A percentile compares a stretch with the other conserved stretches of the same genome.
Conservation (phyloP, 345 rosid species). For the Conringia planisiliqua region DNA sequence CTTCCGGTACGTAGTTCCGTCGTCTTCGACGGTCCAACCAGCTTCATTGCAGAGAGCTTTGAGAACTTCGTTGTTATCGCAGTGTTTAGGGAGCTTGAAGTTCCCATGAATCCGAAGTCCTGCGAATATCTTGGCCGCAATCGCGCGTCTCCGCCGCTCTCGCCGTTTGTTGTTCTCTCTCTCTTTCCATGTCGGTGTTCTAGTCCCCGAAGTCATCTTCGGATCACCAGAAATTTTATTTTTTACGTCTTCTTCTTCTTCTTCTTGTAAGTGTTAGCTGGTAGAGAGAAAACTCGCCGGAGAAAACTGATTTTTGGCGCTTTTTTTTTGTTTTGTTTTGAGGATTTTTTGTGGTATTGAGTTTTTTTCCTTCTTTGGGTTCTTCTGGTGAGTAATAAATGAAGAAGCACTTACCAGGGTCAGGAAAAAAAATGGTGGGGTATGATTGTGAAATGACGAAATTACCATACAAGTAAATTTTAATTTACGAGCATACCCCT, state of each 20-base stretch:
- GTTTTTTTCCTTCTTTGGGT: neutral
- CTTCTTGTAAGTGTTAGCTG: neutral
- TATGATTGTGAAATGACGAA: neutral
- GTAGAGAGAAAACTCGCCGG: conserved; percentile 15
- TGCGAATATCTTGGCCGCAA: conserved; percentile 90
- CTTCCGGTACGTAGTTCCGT: conserved; percentile 97
- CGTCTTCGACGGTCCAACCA: conserved; percentile 96
- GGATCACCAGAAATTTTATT: neutral
- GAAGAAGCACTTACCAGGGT: conserved; percentile 23
- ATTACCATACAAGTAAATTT: neutral
- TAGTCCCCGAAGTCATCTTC: conserved; percentile 78
- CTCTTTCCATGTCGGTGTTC: conserved; percentile 99
- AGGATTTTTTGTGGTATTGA: neutral
- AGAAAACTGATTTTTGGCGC: conserved; percentile 18
- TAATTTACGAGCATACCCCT: conserved; percentile 26
- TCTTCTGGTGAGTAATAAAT: conserved; percentile 28
- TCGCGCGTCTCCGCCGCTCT: conserved; percentile 86
- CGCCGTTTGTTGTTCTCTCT: conserved; percentile 95
- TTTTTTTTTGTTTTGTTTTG: neutral
- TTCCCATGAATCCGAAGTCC: conserved; percentile 91
- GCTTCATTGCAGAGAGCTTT: conserved; percentile 95
- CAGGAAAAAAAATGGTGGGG: conserved; percentile 23
- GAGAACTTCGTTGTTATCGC: conserved; percentile 95
- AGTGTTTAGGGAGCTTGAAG: conserved; percentile 94
- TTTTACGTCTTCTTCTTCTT: neutral